phyloP scores from a whole-genome alignment of 768 basidiomycete species.

The Mycena leptocephala region DNA sequence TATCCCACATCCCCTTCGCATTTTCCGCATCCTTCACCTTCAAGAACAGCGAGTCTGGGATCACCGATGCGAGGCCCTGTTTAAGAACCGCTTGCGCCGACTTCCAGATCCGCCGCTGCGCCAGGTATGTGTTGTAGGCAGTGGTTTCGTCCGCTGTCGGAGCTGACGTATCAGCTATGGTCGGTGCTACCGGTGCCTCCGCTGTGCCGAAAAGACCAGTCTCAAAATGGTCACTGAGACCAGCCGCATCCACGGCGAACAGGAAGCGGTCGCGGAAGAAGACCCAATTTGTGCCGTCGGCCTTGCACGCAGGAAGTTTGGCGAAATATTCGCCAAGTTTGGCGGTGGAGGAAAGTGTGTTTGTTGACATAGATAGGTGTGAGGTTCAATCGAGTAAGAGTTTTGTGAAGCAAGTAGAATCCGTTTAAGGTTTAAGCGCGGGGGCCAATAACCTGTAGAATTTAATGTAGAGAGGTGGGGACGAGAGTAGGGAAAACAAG shows the following conservation, averaged over 20 bases:
- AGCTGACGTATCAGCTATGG: neutral
- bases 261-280: conserved; percentile 8
- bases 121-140: neutral
- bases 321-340: conserved; percentile 28
- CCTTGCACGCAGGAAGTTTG: conserved; percentile 12
- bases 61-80: conserved; percentile 38
- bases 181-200: neutral
- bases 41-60: conserved; percentile 42
- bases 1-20: conserved; percentile 8
- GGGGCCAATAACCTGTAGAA: conserved; percentile 16
- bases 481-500: no score
- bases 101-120: conserved; percentile 21
- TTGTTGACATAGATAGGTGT: conserved; percentile 18
- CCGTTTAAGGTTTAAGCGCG: neutral
- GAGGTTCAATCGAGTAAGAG: neutral
- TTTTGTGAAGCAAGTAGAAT: no score
- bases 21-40: conserved; percentile 33
- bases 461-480: no score
- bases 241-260: conserved; percentile 1
- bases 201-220: no score
- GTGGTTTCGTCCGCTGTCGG: neutral
- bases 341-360: conserved; percentile 23
- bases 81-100: conserved; percentile 37
- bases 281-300: conserved; percentile 17
- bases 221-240: conserved; percentile 3